phyloP scores from a whole-genome alignment of 2,329 filamentous ascomycete species.

The Tolypocladium guangdongense region DNA sequence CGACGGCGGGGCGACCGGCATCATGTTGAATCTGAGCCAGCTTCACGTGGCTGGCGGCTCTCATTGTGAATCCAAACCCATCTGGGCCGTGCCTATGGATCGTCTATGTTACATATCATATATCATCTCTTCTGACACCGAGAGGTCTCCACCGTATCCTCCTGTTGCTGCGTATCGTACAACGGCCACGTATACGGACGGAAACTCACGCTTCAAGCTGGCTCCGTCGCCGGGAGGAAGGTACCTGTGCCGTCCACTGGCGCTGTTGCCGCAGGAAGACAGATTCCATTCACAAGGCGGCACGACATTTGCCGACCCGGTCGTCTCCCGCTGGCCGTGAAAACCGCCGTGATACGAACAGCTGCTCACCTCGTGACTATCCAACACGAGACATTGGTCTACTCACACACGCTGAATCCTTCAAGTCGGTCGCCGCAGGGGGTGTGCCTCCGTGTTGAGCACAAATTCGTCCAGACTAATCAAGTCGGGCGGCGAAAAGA shows the following conservation, averaged over 20 bases:
- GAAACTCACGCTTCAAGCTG: not conserved
- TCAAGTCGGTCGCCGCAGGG: slow-evolving; percentile 3
- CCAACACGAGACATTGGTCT: not conserved
- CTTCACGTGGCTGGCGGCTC: not conserved
- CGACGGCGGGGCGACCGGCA: not conserved
- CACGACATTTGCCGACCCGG: not conserved
- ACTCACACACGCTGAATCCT: not conserved
- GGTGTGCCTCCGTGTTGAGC: slow-evolving; percentile 37
- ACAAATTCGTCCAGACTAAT: slow-evolving; percentile 60
- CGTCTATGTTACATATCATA: not conserved
- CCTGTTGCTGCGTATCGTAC: not conserved
- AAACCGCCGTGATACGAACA: not conserved
- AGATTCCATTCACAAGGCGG: not conserved
- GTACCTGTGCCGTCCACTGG: not conserved
- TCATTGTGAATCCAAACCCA: not conserved
- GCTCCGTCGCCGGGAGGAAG: not conserved
- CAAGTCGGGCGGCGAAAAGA: slow-evolving; percentile 54
- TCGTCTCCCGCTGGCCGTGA: not conserved
- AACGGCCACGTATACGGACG: not conserved
- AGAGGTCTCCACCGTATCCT: not conserved
- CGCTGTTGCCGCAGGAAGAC: not conserved
- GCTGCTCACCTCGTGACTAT: not conserved
- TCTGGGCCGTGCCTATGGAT: not conserved
- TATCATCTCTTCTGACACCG: not conserved
- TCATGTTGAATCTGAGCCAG: not conserved